phyloP scores from a whole-genome alignment of 768 basidiomycete species.

The Phanerodontia chrysosporium region DNA sequence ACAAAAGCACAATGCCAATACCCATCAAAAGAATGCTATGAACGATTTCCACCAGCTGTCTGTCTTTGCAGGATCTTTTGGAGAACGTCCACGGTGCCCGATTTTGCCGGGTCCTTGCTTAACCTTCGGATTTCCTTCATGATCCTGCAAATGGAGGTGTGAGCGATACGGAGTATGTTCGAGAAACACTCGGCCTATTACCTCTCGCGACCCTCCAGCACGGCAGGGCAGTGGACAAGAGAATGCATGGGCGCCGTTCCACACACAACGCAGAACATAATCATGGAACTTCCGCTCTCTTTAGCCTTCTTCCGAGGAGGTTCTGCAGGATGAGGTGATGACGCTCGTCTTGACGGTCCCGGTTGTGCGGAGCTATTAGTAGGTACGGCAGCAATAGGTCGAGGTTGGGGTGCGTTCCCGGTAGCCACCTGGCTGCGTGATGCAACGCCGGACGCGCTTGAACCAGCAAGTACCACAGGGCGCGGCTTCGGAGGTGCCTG shows the following conservation, averaged over 20 bases:
- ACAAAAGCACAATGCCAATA: no score
- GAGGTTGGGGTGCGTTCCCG: neutral
- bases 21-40: neutral
- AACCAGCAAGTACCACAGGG: neutral
- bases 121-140: conserved; percentile 41
- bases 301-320: conserved; percentile 34
- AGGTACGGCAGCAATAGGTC: neutral
- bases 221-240: conserved; percentile 52
- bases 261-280: conserved; percentile 47
- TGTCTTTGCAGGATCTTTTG: conserved; percentile 11
- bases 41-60: neutral
- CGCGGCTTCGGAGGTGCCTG: neutral
- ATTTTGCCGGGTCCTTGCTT: conserved; percentile 34
- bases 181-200: conserved; percentile 23
- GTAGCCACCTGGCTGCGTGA: neutral
- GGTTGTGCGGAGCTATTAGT: conserved; percentile 8
- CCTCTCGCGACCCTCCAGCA: conserved; percentile 52
- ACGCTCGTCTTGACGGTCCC: conserved; percentile 28
- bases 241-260: conserved; percentile 37
- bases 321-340: conserved; percentile 15
- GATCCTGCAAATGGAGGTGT: conserved; percentile 31
- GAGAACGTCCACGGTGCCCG: conserved; percentile 33
- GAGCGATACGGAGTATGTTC: neutral
- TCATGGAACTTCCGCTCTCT: conserved; percentile 18
- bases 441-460: neutral